Base-by-base conservation (phyloP, 257 asterid species). In the Ligustrum vulgare region DNA sequence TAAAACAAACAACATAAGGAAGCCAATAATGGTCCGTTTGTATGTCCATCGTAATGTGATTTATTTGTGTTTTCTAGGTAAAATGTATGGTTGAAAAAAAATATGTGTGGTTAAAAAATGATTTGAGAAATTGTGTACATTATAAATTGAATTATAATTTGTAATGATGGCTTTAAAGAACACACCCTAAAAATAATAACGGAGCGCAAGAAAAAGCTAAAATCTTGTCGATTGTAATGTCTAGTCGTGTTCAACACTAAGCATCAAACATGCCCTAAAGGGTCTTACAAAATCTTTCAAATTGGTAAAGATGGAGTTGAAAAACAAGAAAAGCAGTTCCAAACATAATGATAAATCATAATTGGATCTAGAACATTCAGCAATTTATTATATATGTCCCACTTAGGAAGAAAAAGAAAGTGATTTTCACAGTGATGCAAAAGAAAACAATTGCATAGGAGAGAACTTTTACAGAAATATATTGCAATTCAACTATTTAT, bases 321-420 rank as follows among this genome's bases (percentile, higher is more conserved):
- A 72, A 83, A 71, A 25, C 45, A 31, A 18, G 70, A 18, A 80
- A 77, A 74, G 78, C 60, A 70, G 36, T 60, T 64, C 72, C 15
- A 56, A 65, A 72, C 80, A 79, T 81, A 81, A 83, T 81, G 83
- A 79, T 62, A 69, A 60, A 77, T 54, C 62, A 78, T 78, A 62
- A 73, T 64, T 28, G 69, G 72, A 72, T 72, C 69, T 72, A 70
- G 81, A 72, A 75, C 71, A 70, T 23, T 67, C 63, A 72, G 31
- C 67, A 36, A 69, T 60, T 68, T 75, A 31, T 75, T 69, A 80
- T 18, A 80, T 18, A 67, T n/a, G 73, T 80, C 63, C 63, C 63
- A 54, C 23, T 73, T 58, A 36, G 67, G 66, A 70, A 65, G 39
- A 58, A 68, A 75, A 10, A 56, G 18, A 32, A 76, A 68, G 22